These are phyloP conservation scores for Cyclotella sp. DNA, from an alignment of 108 stramenopile genomes.

Conservation along the genomic window DNA sequence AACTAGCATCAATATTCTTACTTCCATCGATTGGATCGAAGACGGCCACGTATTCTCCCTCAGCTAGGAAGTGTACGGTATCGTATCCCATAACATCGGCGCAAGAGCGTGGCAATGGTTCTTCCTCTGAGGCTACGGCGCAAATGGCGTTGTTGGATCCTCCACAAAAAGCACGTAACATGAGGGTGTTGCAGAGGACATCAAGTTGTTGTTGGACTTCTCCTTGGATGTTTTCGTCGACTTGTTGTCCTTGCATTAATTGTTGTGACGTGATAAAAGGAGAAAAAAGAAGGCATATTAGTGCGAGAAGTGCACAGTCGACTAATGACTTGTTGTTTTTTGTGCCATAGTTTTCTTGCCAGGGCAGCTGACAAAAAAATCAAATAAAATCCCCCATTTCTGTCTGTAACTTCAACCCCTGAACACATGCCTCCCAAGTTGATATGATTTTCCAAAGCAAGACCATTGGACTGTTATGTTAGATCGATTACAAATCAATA, in stretches of 20 bases:
- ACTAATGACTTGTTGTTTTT: too few species aligned
- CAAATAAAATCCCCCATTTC: too few species aligned
- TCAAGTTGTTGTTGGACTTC: constrained; percentile 92
- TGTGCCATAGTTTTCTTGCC: neutral
- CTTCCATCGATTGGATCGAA: constrained; percentile 96
- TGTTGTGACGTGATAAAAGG: neutral
- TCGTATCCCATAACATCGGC: constrained; percentile 81
- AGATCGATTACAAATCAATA: too few species aligned
- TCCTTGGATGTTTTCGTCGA: constrained; percentile 85
- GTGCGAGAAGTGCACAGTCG: neutral
- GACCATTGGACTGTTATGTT: too few species aligned
- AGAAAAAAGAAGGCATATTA: neutral
- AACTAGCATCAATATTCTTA: constrained; percentile 96
- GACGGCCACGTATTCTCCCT: constrained; percentile 96
- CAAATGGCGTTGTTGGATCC: constrained; percentile 63
- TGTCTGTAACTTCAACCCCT: too few species aligned
- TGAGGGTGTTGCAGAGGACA: constrained; percentile 87
- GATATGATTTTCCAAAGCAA: too few species aligned
- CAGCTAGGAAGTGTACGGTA: neutral
- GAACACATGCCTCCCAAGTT: too few species aligned
- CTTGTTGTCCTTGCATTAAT: constrained; percentile 45
- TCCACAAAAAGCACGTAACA: constrained; percentile 87
- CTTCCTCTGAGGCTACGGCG: constrained; percentile 86
- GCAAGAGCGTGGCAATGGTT: constrained; percentile 77
- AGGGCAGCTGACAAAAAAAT: neutral